Evolutionary conservation across 164 flowering plant genomes (phyloP), one percentile per base, ranked within the genome.

Genomic region (Chloranthus sessilifolius): DNA sequence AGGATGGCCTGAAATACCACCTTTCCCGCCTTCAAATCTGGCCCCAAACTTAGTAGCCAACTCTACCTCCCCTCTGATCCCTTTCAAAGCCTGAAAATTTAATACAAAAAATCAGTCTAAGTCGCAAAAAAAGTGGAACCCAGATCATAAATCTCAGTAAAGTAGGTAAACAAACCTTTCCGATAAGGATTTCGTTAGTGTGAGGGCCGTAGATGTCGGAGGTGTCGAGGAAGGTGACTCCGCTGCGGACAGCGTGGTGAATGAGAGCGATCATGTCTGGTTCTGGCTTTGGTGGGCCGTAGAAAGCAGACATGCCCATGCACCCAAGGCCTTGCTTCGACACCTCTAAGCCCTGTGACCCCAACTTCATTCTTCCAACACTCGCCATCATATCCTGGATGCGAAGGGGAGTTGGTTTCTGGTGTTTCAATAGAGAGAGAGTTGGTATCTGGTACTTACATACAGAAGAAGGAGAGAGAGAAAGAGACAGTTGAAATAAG

Each of bases 181-280:
- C 73, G 3, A 72, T 29, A 7, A 72, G 65, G 31, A 64, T 40
- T 24, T 72, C 74, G 24, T 69, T 69, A 41, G 69, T 69, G 55
- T 16, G 27, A 12, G 77, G 71, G 2, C 73, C 74, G 27, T 73
- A 73, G n/a, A 64, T 2, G 31, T 73, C 72, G 14, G 78, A 68
- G 51, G 78, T 66, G 34, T 73, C 78, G 6, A 73, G 63, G 45
- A 69, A 63, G 53, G 77, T 69, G 29, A 73, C 22, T 11, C 77
- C 77, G 2, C 20, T 20, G 30, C 54, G 21, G 36, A 69, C 49
- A 41, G 71, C 77, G 29, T 69, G 65, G 50, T 55, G 73, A 26
- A 69, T 62, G 52, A 69, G 64, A 4, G 26, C 1, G 53, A 69
- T 66, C 74, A 72, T 72, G n/a, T 64, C 73, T 0, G 37, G 7